Evolutionary conservation across 805 yeast species (phyloP).

Genomic region (Zygotorulaspora florentina): DNA sequence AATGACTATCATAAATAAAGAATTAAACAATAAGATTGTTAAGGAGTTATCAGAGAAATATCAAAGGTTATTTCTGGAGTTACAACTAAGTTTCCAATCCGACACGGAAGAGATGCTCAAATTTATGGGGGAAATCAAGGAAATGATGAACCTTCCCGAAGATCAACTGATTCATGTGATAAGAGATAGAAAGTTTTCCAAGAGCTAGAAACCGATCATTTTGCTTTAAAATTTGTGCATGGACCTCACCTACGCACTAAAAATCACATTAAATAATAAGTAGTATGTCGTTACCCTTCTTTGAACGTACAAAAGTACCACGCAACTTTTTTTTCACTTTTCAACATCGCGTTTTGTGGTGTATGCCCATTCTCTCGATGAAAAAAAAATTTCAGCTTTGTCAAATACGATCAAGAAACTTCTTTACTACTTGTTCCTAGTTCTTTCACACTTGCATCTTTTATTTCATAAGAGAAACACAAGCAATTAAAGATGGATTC

Average conservation of each 20-base stretch:
- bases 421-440: not conserved
- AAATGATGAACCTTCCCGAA: slow-evolving; percentile 37
- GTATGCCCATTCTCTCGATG: not conserved
- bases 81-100: slow-evolving; percentile 34
- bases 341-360: slow-evolving; percentile 1
- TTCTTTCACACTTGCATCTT: not conserved
- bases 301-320: slow-evolving; percentile 10
- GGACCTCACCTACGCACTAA: not conserved
- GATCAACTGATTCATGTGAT: slow-evolving; percentile 32
- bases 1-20: slow-evolving; percentile 36
- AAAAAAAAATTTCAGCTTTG: slow-evolving; percentile 10
- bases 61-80: slow-evolving; percentile 31
- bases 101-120: slow-evolving; percentile 39
- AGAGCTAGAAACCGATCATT: not conserved
- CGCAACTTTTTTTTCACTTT: slow-evolving; percentile 13
- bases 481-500: slow-evolving; percentile 35
- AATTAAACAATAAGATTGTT: slow-evolving; percentile 35
- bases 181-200: slow-evolving; percentile 18
- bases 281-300: slow-evolving; percentile 9
- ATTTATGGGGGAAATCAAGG: slow-evolving; percentile 35
- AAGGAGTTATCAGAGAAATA: slow-evolving; percentile 36
- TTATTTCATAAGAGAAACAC: slow-evolving; percentile 2
- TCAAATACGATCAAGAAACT: not conserved
- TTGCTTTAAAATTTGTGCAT: not conserved
- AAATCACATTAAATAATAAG: too few species aligned